Evolutionary conservation across 2,329 filamentous ascomycete species (phyloP).

Genomic region (Cercospora sesami): DNA sequence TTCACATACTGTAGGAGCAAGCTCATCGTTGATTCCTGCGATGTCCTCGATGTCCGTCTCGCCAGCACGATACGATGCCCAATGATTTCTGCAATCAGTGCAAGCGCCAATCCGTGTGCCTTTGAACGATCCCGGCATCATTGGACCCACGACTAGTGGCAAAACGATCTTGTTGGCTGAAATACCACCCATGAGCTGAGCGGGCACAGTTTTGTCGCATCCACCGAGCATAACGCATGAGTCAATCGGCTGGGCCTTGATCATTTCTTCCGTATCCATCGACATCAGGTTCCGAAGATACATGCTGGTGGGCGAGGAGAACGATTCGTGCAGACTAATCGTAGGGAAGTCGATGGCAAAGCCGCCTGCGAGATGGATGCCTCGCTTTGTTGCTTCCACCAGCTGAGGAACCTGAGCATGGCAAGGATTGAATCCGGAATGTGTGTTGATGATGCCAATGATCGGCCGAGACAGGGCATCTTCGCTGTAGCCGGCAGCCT

Average conservation of each 20-base stretch:
- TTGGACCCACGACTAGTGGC: constrained; percentile 69
- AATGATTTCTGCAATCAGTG: constrained; percentile 73
- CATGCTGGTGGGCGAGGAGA: constrained; percentile 72
- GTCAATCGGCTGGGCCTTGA: constrained; percentile 68
- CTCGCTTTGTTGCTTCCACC: constrained; percentile 68
- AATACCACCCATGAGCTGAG: constrained; percentile 73
- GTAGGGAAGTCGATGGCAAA: constrained; percentile 72
- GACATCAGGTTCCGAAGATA: constrained; percentile 73
- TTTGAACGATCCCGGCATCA: constrained; percentile 69
- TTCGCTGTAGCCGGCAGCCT: constrained; percentile 71
- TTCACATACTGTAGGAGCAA: constrained; percentile 62
- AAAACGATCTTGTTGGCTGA: constrained; percentile 72
- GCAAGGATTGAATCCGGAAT: constrained; percentile 72
- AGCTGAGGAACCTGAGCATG: constrained; percentile 71
- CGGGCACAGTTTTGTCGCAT: constrained; percentile 73
- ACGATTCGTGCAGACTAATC: constrained; percentile 69
- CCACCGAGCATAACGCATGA: constrained; percentile 56
- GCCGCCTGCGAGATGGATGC: constrained; percentile 66
- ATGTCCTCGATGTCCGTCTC: constrained; percentile 72
- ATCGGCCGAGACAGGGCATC: constrained; percentile 69
- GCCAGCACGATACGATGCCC: constrained; percentile 68
- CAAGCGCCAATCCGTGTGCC: constrained; percentile 69
- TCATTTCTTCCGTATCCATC: constrained; percentile 80
- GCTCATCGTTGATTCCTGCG: constrained; percentile 67
- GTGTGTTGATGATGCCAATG: constrained; percentile 73